Evolutionary conservation across 129 eudicot species (phyloP).

Genomic region (Smallanthus sonchifolius): DNA sequence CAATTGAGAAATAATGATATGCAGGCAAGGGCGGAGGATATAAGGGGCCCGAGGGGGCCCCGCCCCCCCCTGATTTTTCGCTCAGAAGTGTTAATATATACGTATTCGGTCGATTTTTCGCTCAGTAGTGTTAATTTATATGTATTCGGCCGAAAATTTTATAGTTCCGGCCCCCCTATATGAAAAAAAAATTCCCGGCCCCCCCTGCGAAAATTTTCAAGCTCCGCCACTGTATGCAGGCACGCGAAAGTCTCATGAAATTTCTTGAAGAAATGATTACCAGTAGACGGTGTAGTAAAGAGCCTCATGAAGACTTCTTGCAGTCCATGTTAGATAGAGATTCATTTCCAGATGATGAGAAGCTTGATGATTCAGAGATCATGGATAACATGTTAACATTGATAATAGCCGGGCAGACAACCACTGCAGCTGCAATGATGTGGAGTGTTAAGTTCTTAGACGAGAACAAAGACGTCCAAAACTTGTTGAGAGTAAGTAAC

Average conservation of each 20-base stretch:
- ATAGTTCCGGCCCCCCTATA: too few species aligned
- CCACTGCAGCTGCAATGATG: conserved; percentile 69
- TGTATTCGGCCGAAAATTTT: too few species aligned
- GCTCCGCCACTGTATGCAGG: too few species aligned
- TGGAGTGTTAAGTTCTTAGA: conserved; percentile 60
- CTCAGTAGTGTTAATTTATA: too few species aligned
- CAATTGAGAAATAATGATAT: background rate
- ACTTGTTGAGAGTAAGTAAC: conserved; percentile 44
- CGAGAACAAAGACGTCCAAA: conserved; percentile 45
- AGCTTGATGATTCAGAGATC: conserved; percentile 51
- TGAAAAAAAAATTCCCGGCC: too few species aligned
- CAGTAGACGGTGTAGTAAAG: conserved; percentile 34
- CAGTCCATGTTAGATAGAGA: conserved; percentile 53
- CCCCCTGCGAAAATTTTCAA: too few species aligned
- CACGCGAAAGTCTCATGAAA: conserved; percentile 45
- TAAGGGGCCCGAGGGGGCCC: too few species aligned
- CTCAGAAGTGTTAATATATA: too few species aligned
- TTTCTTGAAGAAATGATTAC: conserved; percentile 34
- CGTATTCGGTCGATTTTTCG: too few species aligned
- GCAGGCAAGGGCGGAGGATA: too few species aligned
- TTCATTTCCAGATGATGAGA: conserved; percentile 43
- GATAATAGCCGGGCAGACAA: conserved; percentile 53
- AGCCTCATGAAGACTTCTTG: conserved; percentile 44
- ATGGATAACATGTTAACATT: conserved; percentile 52
- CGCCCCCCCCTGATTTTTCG: too few species aligned